phyloP scores from a whole-genome alignment of 73 alveolate genomes.

The Blepharisma japonicum region DNA sequence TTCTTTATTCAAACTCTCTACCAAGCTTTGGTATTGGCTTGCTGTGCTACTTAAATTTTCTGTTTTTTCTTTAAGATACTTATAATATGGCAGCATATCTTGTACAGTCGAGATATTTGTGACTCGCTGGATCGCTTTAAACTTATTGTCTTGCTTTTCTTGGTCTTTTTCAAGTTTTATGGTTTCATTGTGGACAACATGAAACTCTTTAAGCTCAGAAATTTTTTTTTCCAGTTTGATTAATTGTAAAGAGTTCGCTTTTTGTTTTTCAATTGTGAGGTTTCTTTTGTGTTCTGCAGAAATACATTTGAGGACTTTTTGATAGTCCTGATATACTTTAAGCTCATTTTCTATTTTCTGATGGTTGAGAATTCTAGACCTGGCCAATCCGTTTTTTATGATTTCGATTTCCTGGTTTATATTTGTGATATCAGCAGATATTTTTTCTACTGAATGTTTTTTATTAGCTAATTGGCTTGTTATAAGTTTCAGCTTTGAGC shows the following conservation, averaged over 20 bases:
- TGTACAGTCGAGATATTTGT: constrained; percentile 8
- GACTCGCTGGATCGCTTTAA: neutral
- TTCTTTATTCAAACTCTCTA: neutral
- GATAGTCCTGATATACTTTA: constrained; percentile 17
- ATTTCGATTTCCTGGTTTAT: neutral
- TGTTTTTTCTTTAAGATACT: neutral
- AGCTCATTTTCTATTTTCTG: neutral
- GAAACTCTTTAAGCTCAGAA: neutral
- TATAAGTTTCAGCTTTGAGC: neutral
- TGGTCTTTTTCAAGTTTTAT: neutral
- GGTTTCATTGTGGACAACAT: neutral
- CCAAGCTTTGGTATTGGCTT: neutral
- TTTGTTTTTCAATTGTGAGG: neutral
- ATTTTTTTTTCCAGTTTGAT: neutral
- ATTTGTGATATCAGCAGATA: neutral
- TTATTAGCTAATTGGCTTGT: neutral
- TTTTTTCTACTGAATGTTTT: neutral
- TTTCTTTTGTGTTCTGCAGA: constrained; percentile 18
- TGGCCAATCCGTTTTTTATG: neutral
- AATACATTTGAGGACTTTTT: neutral
- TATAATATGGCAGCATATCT: constrained; percentile 10
- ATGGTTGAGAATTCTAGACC: neutral
- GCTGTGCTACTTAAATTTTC: neutral
- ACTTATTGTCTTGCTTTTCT: constrained; percentile 12
- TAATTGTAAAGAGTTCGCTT: neutral